Percentiles rank a stretch among this genome's conserved stretches.
phyloP scores from a whole-genome alignment of 331 rosid species.

The Malus hybrid region DNA sequence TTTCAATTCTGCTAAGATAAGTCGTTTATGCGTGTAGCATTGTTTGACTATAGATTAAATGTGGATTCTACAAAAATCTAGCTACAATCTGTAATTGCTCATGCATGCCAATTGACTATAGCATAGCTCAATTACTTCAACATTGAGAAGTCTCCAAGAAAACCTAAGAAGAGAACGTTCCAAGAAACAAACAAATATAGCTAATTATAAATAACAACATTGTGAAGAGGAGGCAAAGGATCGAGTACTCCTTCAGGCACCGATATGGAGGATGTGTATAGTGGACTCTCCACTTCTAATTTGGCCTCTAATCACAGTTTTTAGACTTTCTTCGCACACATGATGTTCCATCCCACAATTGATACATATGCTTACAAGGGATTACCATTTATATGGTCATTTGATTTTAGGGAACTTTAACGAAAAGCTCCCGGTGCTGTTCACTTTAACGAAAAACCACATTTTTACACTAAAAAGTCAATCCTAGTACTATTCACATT shows the following conservation, averaged over 20 bases:
- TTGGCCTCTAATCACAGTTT: background rate
- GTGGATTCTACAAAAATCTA: too few species aligned
- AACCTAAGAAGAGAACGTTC: background rate
- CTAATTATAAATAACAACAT: background rate
- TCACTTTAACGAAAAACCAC: too few species aligned
- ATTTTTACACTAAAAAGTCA: too few species aligned
- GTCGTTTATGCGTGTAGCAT: too few species aligned
- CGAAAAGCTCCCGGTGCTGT: too few species aligned
- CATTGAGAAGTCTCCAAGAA: background rate
- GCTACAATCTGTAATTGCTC: background rate
- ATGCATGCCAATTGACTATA: background rate
- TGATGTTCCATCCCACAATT: background rate
- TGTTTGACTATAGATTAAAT: background rate
- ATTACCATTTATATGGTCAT: too few species aligned
- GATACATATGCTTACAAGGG: too few species aligned
- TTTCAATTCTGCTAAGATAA: too few species aligned
- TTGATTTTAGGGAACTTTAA: too few species aligned
- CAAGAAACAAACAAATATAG: background rate
- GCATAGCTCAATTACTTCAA: background rate
- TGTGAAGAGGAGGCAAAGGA: background rate
- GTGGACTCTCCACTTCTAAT: background rate
- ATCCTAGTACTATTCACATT: too few species aligned
- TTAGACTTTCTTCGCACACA: background rate
- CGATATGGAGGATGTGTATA: background rate
- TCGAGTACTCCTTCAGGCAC: background rate